Percentiles rank a stretch among this genome's conserved stretches.
phyloP scores from a whole-genome alignment of 257 asterid species.

The Solanum habrochaites region DNA sequence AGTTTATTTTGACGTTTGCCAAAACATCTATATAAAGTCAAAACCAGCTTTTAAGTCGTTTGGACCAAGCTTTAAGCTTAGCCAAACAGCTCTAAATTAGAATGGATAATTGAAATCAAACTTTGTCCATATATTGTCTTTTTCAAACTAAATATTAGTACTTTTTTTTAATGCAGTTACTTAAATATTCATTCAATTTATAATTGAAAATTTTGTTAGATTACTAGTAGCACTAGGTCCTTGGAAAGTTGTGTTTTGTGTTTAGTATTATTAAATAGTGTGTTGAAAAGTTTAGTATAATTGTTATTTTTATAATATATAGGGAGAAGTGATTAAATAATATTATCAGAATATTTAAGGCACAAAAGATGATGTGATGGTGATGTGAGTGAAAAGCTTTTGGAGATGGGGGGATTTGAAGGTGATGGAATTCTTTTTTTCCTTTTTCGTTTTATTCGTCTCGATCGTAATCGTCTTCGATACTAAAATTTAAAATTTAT shows the following conservation, averaged over 20 bases:
- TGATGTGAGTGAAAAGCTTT: slow-evolving; percentile 14
- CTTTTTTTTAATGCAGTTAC: background rate
- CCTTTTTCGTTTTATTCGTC: background rate
- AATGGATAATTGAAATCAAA: no score
- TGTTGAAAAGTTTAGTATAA: background rate
- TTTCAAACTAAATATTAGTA: background rate
- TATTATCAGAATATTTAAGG: background rate
- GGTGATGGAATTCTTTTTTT: background rate
- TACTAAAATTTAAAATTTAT: no score
- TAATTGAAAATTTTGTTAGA: background rate
- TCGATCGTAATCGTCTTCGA: background rate
- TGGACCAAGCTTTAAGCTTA: no score
- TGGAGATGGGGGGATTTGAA: background rate
- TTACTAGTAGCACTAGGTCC: background rate
- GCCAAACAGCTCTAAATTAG: no score
- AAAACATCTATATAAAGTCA: no score
- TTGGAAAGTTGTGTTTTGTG: background rate
- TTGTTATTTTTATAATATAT: background rate
- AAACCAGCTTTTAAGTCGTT: no score
- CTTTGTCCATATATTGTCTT: background rate
- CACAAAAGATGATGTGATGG: slow-evolving; percentile 29
- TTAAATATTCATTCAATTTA: background rate
- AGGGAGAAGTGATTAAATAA: slow-evolving; percentile 4
- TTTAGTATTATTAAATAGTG: background rate
- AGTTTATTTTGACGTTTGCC: no score